Evolutionary conservation across 371 early-diverging fungal genomes (phyloP), one percentile per base, ranked within the genome.

Genomic region (Mortierella sp.): DNA sequence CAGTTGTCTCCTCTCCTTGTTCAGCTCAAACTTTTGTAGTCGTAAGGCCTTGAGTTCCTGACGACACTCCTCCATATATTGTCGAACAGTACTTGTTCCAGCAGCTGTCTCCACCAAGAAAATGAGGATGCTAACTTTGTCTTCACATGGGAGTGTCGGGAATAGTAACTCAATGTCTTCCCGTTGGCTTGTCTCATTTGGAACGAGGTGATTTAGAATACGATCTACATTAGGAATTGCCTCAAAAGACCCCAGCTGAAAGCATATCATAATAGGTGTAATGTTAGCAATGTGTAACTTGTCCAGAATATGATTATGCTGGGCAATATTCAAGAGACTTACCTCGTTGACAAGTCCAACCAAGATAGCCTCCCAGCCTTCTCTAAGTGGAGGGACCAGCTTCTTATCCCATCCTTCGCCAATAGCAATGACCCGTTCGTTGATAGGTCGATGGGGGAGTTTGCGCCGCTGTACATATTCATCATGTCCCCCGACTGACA

Each of bases 41-140:
- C 90, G 84, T 28, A 93, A 84, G 40, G 86, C 90, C 2, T 88
- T 87, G 60, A 89, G 73, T n/a, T 87, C 84, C 37, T 93, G 91
- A 43, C 90, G 87, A 58, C 93, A 92, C 62, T 89, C 80, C 35
- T 90, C 93, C 83, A 94, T 87, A 72, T 89, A 92, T 28, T 62
- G 65, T 35, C 78, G 62, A 42, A 80, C 65, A 17, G 75, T 51
- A 42, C 75, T 74, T 42, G 80, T 84, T 68, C 64, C 92, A 10
- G 80, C 70, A 32, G 89, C 86, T 59, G 85, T 83, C 66, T 85
- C 85, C 0, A 89, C 76, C 43, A 90, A 68, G 19, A 90, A 76
- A 59, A 87, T 85, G 37, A 88, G 75, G 13, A 90, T 71, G 22
- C 69, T 80, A 23, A 89, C 70, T 64, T 88, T 88, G 56, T 90